A percentile compares a stretch with the other conserved stretches of the same genome.
Conservation (phyloP, 75 land plant species). For the Chamaecyparis obtusa region DNA sequence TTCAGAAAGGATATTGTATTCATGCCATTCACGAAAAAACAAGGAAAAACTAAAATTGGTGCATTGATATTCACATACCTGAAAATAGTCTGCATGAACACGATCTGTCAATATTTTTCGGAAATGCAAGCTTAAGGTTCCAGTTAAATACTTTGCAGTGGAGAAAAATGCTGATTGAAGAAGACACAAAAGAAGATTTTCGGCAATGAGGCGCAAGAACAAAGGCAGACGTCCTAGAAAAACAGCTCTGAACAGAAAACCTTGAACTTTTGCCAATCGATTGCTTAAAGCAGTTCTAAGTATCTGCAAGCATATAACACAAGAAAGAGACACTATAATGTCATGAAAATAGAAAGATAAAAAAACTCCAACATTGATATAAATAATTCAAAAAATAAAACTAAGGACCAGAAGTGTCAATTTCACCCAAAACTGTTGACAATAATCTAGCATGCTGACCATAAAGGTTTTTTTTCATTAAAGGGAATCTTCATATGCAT, state of each 20-base stretch:
- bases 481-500: not conserved
- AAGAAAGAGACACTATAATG: not conserved
- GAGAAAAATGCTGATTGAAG: conserved; percentile 80
- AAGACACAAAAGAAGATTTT: conserved; percentile 83
- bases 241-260: conserved; percentile 88
- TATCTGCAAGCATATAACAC: conserved; percentile 44
- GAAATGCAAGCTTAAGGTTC: conserved; percentile 81
- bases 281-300: conserved; percentile 87
- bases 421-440: not conserved
- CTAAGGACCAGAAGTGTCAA: not conserved
- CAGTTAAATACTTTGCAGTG: conserved; percentile 91
- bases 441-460: not conserved
- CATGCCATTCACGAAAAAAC: not conserved
- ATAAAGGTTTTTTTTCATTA: not conserved
- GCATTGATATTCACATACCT: conserved; percentile 46
- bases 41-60: not conserved
- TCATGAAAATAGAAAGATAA: not conserved
- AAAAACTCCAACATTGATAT: not conserved
- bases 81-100: conserved; percentile 88
- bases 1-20: not conserved
- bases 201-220: conserved; percentile 79
- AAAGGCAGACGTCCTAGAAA: conserved; percentile 83
- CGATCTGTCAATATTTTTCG: conserved; percentile 87
- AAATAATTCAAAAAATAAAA: not conserved
- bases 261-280: conserved; percentile 93